These are phyloP conservation scores for Fusarium pseudograminearum DNA, from an alignment of 2,329 filamentous ascomycete species.

Conservation along the genomic window DNA sequence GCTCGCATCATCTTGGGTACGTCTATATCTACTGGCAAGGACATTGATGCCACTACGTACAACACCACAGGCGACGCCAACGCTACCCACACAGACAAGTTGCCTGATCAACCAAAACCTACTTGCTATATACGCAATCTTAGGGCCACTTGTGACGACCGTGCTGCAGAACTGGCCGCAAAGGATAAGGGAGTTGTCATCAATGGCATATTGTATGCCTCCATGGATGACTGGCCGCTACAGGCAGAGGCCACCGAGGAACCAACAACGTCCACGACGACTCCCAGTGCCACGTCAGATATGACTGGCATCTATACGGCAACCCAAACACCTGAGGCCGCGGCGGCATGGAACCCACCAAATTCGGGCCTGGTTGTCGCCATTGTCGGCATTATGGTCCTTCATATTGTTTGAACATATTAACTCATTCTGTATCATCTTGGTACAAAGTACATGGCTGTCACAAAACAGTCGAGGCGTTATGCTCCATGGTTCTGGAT, in stretches of 20 bases:
- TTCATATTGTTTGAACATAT: conserved; percentile 12
- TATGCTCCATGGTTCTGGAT: neutral
- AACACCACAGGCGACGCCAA: conserved; percentile 68
- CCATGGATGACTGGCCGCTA: conserved; percentile 58
- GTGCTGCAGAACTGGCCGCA: conserved; percentile 62
- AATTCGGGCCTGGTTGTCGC: conserved; percentile 15
- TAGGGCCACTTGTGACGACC: conserved; percentile 62
- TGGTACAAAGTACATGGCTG: neutral
- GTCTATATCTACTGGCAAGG: conserved; percentile 67
- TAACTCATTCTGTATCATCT: neutral
- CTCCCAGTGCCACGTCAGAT: conserved; percentile 33
- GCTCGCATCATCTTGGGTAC: conserved; percentile 68
- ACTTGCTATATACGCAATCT: conserved; percentile 72
- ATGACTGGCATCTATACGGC: conserved; percentile 53
- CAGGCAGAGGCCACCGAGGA: conserved; percentile 45
- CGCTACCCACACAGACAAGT: conserved; percentile 66
- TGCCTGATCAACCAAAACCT: conserved; percentile 60
- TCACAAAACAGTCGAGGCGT: conserved; percentile 6
- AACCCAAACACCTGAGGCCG: conserved; percentile 50
- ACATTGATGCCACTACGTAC: conserved; percentile 64
- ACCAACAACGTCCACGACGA: conserved; percentile 38
- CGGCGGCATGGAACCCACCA: conserved; percentile 29
- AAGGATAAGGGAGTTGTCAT: conserved; percentile 66
- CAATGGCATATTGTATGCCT: conserved; percentile 68
- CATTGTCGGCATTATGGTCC: conserved; percentile 27